Conservation (phyloP, 2,329 filamentous ascomycete genomes). For the Claviceps sp. region DNA sequence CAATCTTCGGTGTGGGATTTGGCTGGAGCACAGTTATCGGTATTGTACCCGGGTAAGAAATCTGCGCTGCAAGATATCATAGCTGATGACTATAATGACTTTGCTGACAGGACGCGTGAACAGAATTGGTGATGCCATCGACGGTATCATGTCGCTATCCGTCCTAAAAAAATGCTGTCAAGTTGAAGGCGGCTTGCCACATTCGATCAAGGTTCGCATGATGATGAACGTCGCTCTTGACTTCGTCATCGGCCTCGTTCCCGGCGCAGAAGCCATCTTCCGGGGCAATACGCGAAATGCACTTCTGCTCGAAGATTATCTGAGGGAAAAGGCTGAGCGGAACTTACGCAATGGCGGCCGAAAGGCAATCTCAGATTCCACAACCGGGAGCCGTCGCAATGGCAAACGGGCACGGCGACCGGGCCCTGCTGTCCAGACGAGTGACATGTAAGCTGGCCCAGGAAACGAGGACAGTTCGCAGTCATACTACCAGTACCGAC, state of each 20-base stretch:
- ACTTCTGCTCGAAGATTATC: conserved; percentile 51
- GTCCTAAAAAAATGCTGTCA: conserved; percentile 60
- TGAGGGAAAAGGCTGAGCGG: conserved; percentile 54
- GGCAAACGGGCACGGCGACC: conserved; percentile 29
- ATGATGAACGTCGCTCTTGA: conserved; percentile 65
- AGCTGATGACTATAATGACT: not conserved
- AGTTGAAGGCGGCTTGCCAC: conserved; percentile 64
- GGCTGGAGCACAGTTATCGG: conserved; percentile 85
- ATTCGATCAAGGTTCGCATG: conserved; percentile 54
- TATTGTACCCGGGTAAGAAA: conserved; percentile 62
- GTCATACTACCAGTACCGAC: not conserved
- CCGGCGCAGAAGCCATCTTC: conserved; percentile 56
- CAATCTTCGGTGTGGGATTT: conserved; percentile 66
- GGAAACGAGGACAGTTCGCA: not conserved
- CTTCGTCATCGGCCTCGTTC: conserved; percentile 60
- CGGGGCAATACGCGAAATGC: conserved; percentile 69
- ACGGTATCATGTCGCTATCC: conserved; percentile 60
- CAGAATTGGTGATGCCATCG: conserved; percentile 62
- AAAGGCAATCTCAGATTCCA: conserved; percentile 29
- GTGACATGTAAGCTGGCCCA: not conserved
- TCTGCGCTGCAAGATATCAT: not conserved
- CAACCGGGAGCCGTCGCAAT: conserved; percentile 39
- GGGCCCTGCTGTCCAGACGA: not conserved
- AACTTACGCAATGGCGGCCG: conserved; percentile 34
- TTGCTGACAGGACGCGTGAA: not conserved